Conservation (phyloP, 192 early-diverging fungal species). For the Pilaira anomala region DNA sequence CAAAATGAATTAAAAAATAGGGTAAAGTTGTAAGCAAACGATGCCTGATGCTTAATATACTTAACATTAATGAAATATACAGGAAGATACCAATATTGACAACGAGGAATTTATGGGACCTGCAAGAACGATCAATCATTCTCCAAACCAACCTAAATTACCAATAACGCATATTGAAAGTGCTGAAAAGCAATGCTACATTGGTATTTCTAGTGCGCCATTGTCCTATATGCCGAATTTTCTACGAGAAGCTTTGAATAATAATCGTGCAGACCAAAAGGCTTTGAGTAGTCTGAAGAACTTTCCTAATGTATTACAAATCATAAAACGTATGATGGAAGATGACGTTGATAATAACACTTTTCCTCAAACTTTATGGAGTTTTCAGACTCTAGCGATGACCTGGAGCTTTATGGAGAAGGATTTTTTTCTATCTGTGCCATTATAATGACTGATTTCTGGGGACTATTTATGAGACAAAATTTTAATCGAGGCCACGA, state of each 20-base stretch:
- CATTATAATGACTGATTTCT: neutral
- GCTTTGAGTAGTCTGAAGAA: neutral
- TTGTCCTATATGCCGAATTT: neutral
- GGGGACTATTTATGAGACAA: neutral
- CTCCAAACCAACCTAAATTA: neutral
- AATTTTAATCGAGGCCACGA: neutral
- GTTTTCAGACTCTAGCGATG: neutral
- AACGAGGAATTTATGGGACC: slow-evolving; percentile 1
- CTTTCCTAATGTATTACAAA: neutral
- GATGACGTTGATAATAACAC: neutral
- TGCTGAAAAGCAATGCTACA: neutral
- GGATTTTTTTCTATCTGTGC: neutral
- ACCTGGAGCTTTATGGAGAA: neutral
- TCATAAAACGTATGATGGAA: neutral
- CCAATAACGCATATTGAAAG: neutral
- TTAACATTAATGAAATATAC: slow-evolving; percentile 13
- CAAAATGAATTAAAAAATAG: slow-evolving; percentile 1
- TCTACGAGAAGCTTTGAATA: neutral
- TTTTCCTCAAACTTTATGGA: neutral
- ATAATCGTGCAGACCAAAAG: neutral
- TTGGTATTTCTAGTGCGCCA: neutral
- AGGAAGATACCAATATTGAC: slow-evolving; percentile 2
- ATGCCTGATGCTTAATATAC: neutral
- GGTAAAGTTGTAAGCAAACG: slow-evolving; percentile 3
- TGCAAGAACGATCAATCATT: neutral